Conservation (phyloP, 495 filamentous ascomycete species). For the Aspergillus indologenus region DNA sequence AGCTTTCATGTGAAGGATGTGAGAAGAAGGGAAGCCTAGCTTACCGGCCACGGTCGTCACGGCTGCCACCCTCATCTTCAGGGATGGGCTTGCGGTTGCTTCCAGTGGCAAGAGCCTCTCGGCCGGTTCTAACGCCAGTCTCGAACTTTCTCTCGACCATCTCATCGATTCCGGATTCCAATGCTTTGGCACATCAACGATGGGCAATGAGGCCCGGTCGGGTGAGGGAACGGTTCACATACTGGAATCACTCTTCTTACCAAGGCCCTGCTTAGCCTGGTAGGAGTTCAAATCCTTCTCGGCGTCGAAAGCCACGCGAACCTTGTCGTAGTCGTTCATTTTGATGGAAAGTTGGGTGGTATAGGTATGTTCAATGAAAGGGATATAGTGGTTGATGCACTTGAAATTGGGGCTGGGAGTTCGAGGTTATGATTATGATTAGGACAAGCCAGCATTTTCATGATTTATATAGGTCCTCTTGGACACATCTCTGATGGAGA, state of each 20-base stretch:
- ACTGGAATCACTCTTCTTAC: constrained; percentile 47
- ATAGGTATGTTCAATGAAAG: background rate
- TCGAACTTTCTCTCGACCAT: constrained; percentile 44
- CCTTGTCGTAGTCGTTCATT: constrained; percentile 39
- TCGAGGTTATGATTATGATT: background rate
- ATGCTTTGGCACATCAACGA: constrained; percentile 26
- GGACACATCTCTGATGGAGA: background rate
- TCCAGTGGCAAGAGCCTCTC: constrained; percentile 44
- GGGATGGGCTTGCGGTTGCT: constrained; percentile 53
- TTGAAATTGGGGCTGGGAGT: background rate
- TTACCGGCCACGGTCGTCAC: constrained; percentile 45
- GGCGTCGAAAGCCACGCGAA: constrained; percentile 40
- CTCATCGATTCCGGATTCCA: constrained; percentile 54
- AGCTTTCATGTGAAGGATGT: constrained; percentile 7
- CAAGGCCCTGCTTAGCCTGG: constrained; percentile 47
- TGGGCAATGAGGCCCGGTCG: constrained; percentile 6
- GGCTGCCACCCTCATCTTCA: constrained; percentile 48
- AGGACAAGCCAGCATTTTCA: background rate
- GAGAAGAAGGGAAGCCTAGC: constrained; percentile 6
- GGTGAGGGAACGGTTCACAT: constrained; percentile 11
- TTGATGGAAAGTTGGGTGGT: constrained; percentile 10
- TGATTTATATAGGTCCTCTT: constrained; percentile 6
- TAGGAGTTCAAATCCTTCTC: constrained; percentile 55
- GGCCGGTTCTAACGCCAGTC: constrained; percentile 44
- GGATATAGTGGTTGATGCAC: background rate